Base-by-base conservation (phyloP, 805 yeast species). In the Candida lessepsii region DNA sequence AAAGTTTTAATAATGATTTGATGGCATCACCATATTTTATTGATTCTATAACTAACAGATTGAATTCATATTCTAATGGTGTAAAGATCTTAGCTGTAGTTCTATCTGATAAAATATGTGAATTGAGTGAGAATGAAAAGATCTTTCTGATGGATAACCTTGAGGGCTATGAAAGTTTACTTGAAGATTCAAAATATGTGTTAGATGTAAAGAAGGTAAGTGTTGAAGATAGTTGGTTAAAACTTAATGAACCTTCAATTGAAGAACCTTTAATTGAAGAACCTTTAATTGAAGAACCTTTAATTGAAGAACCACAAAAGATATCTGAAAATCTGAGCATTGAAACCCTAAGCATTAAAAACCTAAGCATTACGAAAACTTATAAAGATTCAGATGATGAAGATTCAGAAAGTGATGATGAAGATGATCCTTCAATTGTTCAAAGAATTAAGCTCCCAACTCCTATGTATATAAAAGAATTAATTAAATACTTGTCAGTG, bases 401-500 rank as follows among this genome's bases (percentile, higher is more conserved):
- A 17, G 44, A 39, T 10, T 17, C 27, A 10, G 60, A 53, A 13
- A 42, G 46, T 28, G 80, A 78, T 17, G 81, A 83, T 11, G 83
- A 73, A 16, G 76, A 71, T 25, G 79, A 72, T 46, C 75, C 78
- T 0, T 61, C 79, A 0, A 42, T 72, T 3, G 61, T 61, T 1
- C 51, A 61, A 10, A 53, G 56, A 5, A 56, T 58, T 2, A 61
- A 56, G 4, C 65, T 77, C 0, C 54, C 70, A 0, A 58, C 64
- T 2, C 89, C 88, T 0, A 70, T 86, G 2, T 91, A 87, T 51
- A 60, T 91, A 28, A 81, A 84, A 47, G 96, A 88, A 45, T 62
- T 90, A 15, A 52, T 87, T 4, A 60, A 65, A 10, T 84, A 82
- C 49, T 65, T 84, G 13, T 63, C 65, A 9, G 66, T 70, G 0